Base-by-base conservation (phyloP, 164 flowering plant species). In the Annona squamosa region DNA sequence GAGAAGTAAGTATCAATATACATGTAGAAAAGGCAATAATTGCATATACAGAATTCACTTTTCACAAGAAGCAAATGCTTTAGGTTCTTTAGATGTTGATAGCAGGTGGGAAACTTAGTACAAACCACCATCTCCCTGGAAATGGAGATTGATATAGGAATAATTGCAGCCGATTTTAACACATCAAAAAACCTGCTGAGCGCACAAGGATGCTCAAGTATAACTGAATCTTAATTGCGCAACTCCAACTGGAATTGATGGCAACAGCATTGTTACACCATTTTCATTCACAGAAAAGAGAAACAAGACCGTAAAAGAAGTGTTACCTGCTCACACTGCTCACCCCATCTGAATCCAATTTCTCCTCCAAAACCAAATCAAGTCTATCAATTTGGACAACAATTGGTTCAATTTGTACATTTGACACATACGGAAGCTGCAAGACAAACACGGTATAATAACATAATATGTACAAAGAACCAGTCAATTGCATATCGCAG, bases 331-430 rank as follows among this genome's bases (percentile, higher is more conserved):
- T 81, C 4, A 84, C 69, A 75, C 83, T 84, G 70, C 59, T 78
- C 68, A 72, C 68, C 52, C 81, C 74, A 82, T 87, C 88, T 3
- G 78, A 63, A 76, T 89, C 92, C 10, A 85, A 73, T 68, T 90
- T 91, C 85, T 95, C 98, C 81, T 91, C 93, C 75, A 95, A 79
- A 82, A 93, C 98, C 77, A 95, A 73, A 85, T 95, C 99, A 16
- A 95, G 90, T 73, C 80, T 85, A 85, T 93, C 99, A 67, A 93
- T 89, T 83, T 89, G 94, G 79, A 95, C 90, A 70, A 87, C 86
- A 70, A 95, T 87, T 37, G 98, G 98, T 80, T 95, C 99, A 47
- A 83, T 72, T 86, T 95, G 98, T 56, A 95, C 96, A 85, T 91
- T 80, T 73, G 97, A 90, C 17, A 91, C 82, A 4, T 86, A 87